Conservation (phyloP, 2,329 filamentous ascomycete genomes). For the Paraphaeosphaeria sporulosa region DNA sequence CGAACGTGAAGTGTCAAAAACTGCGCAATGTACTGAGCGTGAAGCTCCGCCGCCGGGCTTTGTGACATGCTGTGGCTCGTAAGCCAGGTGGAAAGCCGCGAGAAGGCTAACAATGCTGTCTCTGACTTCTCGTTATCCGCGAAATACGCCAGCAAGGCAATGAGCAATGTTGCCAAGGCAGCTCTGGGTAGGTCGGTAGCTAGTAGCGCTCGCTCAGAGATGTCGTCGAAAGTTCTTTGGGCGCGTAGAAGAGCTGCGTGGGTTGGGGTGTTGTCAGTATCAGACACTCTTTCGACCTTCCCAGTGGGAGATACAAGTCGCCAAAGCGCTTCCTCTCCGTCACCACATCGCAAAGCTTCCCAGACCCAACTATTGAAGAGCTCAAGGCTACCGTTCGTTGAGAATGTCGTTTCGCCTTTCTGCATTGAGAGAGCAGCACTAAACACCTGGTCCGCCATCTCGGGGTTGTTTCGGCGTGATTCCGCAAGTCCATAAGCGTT, state of each 20-base stretch:
- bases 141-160: slow-evolving; percentile 74
- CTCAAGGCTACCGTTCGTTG: slow-evolving; percentile 51
- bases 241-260: slow-evolving; percentile 27
- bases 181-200: slow-evolving; percentile 52
- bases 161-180: slow-evolving; percentile 65
- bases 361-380: slow-evolving; percentile 71
- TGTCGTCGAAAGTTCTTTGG: slow-evolving; percentile 20
- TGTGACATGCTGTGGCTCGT: slow-evolving; percentile 25
- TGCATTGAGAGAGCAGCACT: slow-evolving; percentile 70
- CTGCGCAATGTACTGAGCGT: slow-evolving; percentile 73
- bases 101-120: slow-evolving; percentile 50
- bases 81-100: slow-evolving; percentile 32
- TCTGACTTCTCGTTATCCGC: slow-evolving; percentile 48
- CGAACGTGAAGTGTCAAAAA: slow-evolving; percentile 73
- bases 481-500: slow-evolving; percentile 82
- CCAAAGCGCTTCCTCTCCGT: slow-evolving; percentile 43
- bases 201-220: slow-evolving; percentile 64
- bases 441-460: slow-evolving; percentile 71
- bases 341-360: slow-evolving; percentile 64
- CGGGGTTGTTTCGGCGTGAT: slow-evolving; percentile 62
- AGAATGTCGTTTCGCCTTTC: slow-evolving; percentile 58
- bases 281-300: slow-evolving; percentile 16
- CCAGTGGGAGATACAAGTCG: slow-evolving; percentile 43
- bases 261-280: slow-evolving; percentile 14
- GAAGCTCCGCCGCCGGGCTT: slow-evolving; percentile 62